A percentile compares a stretch with the other conserved stretches of the same genome.
These are phyloP conservation scores for Gossypium aridum DNA, from an alignment of 441 rosid species.

Conservation along the genomic window DNA sequence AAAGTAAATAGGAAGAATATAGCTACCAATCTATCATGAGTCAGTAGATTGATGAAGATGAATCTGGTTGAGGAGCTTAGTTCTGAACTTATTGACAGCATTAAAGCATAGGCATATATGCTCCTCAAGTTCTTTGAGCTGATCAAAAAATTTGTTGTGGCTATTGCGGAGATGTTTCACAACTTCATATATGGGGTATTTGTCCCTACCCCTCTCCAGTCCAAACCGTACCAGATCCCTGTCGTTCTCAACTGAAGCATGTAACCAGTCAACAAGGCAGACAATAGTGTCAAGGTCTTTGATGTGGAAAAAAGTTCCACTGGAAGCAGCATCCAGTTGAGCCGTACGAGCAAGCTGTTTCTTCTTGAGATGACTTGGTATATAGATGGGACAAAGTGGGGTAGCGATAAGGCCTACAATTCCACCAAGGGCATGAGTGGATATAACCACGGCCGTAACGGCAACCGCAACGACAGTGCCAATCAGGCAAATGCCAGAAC, in stretches of 20 bases:
- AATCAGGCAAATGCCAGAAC: constrained; percentile 45
- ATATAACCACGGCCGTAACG: constrained; percentile 32
- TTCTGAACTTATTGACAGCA: constrained; percentile 53
- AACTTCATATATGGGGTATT: constrained; percentile 35
- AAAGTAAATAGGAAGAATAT: background rate
- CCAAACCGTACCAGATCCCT: constrained; percentile 49
- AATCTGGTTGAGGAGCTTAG: constrained; percentile 48
- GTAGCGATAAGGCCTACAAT: constrained; percentile 32
- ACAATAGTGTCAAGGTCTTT: constrained; percentile 55
- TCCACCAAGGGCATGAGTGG: constrained; percentile 53
- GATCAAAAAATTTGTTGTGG: constrained; percentile 32
- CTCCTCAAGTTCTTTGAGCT: constrained; percentile 59
- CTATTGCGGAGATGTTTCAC: constrained; percentile 47
- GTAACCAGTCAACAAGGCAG: constrained; percentile 46
- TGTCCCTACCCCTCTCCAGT: constrained; percentile 50
- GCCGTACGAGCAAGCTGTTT: constrained; percentile 44
- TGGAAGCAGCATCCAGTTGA: constrained; percentile 67
- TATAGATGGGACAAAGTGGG: constrained; percentile 41
- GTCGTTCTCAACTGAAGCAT: constrained; percentile 43
- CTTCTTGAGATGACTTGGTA: constrained; percentile 36
- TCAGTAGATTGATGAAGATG: constrained; percentile 26
- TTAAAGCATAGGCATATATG: constrained; percentile 56
- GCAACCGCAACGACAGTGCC: constrained; percentile 41
- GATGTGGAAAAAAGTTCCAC: constrained; percentile 50
- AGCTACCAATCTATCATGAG: constrained; percentile 20